Evolutionary conservation across 2,329 filamentous ascomycete genomes (phyloP).

Genomic region (Pseudocercospora ulei): DNA sequence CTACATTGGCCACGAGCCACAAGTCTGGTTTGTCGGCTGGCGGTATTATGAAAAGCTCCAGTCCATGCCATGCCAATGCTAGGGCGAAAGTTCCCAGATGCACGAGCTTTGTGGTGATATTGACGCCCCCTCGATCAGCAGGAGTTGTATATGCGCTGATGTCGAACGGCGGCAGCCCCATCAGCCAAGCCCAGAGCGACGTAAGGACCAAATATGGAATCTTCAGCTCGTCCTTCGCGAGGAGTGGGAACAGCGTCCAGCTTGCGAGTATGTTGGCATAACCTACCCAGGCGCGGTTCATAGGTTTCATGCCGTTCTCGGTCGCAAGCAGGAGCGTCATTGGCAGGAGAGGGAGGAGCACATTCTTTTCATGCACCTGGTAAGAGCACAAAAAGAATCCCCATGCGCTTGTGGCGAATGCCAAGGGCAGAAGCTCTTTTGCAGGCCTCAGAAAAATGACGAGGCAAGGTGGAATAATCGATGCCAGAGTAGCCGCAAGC

Average conservation of each 20-base stretch:
- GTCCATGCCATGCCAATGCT: conserved; percentile 73
- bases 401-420: conserved; percentile 79
- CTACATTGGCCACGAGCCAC: conserved; percentile 86
- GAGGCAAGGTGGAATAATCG: conserved; percentile 69
- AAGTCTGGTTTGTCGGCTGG: conserved; percentile 76
- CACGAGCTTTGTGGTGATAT: conserved; percentile 48
- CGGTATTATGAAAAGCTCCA: conserved; percentile 58
- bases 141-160: conserved; percentile 50
- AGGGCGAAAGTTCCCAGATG: conserved; percentile 66
- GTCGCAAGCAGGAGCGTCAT: conserved; percentile 82
- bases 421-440: conserved; percentile 66
- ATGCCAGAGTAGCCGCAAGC: conserved; percentile 60
- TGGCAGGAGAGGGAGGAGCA: conserved; percentile 79
- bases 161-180: conserved; percentile 73
- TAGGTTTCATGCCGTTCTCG: conserved; percentile 64
- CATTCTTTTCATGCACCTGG: conserved; percentile 97
- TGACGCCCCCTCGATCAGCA: conserved; percentile 22
- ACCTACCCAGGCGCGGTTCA: conserved; percentile 81
- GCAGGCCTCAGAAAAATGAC: conserved; percentile 70
- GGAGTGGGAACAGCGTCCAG: conserved; percentile 89
- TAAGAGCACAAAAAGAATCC: conserved; percentile 97
- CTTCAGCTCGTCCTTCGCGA: conserved; percentile 71
- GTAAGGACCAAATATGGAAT: conserved; percentile 80
- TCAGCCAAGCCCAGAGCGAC: conserved; percentile 79
- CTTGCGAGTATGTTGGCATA: conserved; percentile 82